Conservation (phyloP, 208 protist genomes). For the Trypanosoma cruzi region DNA sequence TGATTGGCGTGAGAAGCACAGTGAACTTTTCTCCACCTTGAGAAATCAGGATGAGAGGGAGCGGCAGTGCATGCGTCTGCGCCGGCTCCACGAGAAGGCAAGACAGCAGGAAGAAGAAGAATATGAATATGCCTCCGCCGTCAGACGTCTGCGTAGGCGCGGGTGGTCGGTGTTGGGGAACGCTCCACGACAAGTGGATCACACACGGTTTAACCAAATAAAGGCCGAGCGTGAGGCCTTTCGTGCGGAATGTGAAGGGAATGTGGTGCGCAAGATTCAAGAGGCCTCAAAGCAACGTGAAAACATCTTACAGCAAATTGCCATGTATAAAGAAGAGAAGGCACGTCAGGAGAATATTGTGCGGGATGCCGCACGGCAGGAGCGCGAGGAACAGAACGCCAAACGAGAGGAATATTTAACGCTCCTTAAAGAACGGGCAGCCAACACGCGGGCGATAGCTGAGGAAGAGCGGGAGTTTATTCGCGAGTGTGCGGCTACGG, state of each 20-base stretch:
- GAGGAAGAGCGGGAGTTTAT: slow-evolving; percentile 8
- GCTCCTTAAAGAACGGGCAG: not conserved
- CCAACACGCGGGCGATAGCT: not conserved
- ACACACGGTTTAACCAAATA: not conserved
- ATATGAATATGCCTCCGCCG: slow-evolving; percentile 6
- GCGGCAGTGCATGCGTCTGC: slow-evolving; percentile 15
- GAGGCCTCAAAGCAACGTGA: slow-evolving; percentile 32
- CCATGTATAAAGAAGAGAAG: slow-evolving; percentile 27
- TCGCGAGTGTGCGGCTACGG: not conserved
- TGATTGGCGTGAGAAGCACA: slow-evolving; percentile 58
- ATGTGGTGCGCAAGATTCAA: slow-evolving; percentile 29
- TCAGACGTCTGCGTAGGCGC: slow-evolving; percentile 3
- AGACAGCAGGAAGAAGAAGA: slow-evolving; percentile 22
- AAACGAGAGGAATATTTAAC: not conserved
- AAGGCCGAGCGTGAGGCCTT: slow-evolving; percentile 29
- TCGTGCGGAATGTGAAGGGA: slow-evolving; percentile 24
- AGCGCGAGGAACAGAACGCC: not conserved
- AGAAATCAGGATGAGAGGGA: slow-evolving; percentile 18
- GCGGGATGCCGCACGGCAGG: not conserved
- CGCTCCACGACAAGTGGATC: not conserved
- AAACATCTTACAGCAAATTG: slow-evolving; percentile 25
- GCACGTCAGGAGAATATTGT: not conserved
- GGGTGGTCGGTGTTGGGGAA: slow-evolving; percentile 16
- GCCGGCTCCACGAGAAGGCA: slow-evolving; percentile 1
- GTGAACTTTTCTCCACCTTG: slow-evolving; percentile 27